phyloP scores from a whole-genome alignment of 2,329 filamentous ascomycete genomes.

The Myriosclerotinia curreyana region DNA sequence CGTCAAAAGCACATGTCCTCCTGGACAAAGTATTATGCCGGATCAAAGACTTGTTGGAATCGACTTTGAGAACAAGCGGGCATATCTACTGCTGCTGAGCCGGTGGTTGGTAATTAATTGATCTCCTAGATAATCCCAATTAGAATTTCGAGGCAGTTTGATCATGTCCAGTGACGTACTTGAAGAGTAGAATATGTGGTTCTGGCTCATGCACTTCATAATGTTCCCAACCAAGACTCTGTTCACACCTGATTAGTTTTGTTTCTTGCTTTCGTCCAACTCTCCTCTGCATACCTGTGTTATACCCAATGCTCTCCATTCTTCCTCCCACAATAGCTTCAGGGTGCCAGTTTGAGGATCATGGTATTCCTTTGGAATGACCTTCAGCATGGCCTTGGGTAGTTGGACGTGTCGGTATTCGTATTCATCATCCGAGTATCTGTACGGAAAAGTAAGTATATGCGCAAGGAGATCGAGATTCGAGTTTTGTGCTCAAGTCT shows the following conservation, averaged over 20 bases:
- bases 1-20: conserved; percentile 34
- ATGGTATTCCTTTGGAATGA: conserved; percentile 92
- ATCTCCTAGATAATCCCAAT: conserved; percentile 33
- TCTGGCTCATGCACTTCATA: conserved; percentile 99
- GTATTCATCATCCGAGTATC: conserved; percentile 88
- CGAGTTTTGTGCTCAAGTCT: not conserved
- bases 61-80: conserved; percentile 21
- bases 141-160: conserved; percentile 18
- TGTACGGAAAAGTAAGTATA: conserved; percentile 43
- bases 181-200: conserved; percentile 97
- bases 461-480: not conserved
- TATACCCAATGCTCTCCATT: conserved; percentile 95
- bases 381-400: conserved; percentile 97
- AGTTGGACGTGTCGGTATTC: conserved; percentile 98
- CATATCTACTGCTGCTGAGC: conserved; percentile 34
- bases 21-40: conserved; percentile 33
- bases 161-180: conserved; percentile 58
- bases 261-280: too few relatives aligned
- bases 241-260: conserved; percentile 22
- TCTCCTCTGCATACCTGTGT: conserved; percentile 66
- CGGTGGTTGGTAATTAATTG: conserved; percentile 33
- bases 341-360: conserved; percentile 85
- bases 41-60: conserved; percentile 31
- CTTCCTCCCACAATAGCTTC: conserved; percentile 96
- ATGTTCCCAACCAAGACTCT: conserved; percentile 99